Evolutionary conservation across 2,329 filamentous ascomycete species (phyloP).

Genomic region (Drechslerella stenobrocha): DNA sequence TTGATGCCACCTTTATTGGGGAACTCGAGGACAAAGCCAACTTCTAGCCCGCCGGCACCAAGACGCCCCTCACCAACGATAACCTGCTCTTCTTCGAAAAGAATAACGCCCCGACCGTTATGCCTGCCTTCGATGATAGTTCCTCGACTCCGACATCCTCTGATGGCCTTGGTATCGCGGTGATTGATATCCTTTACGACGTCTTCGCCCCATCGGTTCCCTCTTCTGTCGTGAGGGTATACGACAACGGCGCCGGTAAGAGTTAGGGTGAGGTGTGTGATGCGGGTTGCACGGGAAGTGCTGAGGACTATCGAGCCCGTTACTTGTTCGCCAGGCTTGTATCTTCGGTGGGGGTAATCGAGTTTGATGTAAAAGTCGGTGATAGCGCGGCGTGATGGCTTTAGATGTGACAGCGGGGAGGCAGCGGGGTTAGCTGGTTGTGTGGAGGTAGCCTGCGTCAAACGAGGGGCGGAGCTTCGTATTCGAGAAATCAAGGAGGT

Average conservation of each 20-base stretch:
- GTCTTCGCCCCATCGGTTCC: conserved; percentile 57
- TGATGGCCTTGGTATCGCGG: conserved; percentile 56
- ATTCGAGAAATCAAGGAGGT: conserved; percentile 44
- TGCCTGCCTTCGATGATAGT: conserved; percentile 62
- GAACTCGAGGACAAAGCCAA: conserved; percentile 70
- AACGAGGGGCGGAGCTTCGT: conserved; percentile 34
- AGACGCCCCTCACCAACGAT: conserved; percentile 77
- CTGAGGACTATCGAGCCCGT: conserved; percentile 72
- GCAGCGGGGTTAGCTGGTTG: conserved; percentile 14
- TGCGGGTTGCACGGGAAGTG: conserved; percentile 71
- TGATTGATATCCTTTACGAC: conserved; percentile 59
- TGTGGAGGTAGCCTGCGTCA: conserved; percentile 16
- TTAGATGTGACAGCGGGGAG: conserved; percentile 28
- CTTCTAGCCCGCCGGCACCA: conserved; percentile 74
- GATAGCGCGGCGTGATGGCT: conserved; percentile 64
- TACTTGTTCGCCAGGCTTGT: conserved; percentile 73
- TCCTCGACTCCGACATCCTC: conserved; percentile 53
- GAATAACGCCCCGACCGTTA: conserved; percentile 74
- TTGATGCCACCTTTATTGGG: conserved; percentile 74
- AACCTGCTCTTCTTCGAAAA: conserved; percentile 81
- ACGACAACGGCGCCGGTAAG: conserved; percentile 79
- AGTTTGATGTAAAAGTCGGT: conserved; percentile 77
- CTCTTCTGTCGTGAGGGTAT: conserved; percentile 67
- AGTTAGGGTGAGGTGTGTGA: conserved; percentile 78
- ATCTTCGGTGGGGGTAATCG: conserved; percentile 76